These are phyloP conservation scores for Asparagopsis taxiformis DNA, from an alignment of 31 red algal genomes.

Conservation along the genomic window DNA sequence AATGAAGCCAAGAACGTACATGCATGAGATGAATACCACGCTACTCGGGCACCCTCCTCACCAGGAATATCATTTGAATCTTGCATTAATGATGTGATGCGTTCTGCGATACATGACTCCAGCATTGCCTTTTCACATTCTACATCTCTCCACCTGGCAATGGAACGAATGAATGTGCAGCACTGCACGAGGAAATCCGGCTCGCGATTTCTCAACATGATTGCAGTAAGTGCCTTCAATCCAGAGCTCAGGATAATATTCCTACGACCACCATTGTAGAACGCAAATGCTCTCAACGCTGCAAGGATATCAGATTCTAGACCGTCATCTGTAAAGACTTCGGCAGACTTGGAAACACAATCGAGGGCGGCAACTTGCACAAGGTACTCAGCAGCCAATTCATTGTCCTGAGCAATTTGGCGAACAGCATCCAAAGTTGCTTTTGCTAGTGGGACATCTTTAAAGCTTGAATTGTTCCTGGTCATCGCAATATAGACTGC, in stretches of 20 bases:
- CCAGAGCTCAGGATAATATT: conserved; percentile 77
- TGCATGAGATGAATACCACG: conserved; percentile 62
- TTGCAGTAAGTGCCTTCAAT: conserved; percentile 47
- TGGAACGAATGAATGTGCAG: conserved; percentile 54
- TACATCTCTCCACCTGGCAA: conserved; percentile 58
- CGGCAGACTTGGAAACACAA: conserved; percentile 54
- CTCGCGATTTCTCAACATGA: conserved; percentile 62
- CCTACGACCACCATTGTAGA: conserved; percentile 51
- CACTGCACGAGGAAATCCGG: conserved; percentile 57
- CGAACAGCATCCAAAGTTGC: conserved; percentile 42
- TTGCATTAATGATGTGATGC: conserved; percentile 44
- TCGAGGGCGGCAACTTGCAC: conserved; percentile 54
- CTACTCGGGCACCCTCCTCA: conserved; percentile 50
- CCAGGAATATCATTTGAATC: conserved; percentile 46
- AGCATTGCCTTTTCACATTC: conserved; percentile 68
- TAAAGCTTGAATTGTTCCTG: conserved; percentile 63
- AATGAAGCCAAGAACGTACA: conserved; percentile 69
- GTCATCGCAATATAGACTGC: conserved; percentile 61
- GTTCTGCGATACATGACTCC: conserved; percentile 56
- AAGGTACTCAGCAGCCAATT: conserved; percentile 55
- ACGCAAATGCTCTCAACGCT: conserved; percentile 61
- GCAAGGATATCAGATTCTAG: conserved; percentile 60
- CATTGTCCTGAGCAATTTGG: conserved; percentile 68
- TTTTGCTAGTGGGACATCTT: conserved; percentile 45
- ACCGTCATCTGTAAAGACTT: conserved; percentile 59